These are phyloP conservation scores for Naganishia kalamii DNA, from an alignment of 768 basidiomycete genomes.

Conservation along the genomic window DNA sequence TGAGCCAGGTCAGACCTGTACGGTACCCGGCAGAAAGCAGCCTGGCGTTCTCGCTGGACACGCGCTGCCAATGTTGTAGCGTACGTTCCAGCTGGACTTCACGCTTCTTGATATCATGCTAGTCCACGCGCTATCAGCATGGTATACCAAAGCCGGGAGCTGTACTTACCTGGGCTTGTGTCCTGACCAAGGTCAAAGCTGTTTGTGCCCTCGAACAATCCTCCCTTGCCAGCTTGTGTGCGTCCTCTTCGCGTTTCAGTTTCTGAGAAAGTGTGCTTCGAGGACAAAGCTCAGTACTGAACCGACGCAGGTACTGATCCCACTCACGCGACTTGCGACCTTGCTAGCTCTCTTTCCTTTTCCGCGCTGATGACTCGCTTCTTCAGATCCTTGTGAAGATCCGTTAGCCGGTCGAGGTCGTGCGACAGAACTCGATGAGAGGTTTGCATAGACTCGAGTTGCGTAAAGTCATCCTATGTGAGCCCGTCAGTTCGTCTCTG, in stretches of 20 bases:
- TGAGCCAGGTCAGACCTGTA: constrained; percentile 20
- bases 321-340: constrained; percentile 27
- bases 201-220: constrained; percentile 26
- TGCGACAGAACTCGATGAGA: constrained; percentile 26
- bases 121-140: background rate
- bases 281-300: background rate
- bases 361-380: constrained; percentile 19
- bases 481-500: background rate
- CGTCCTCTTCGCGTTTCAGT: constrained; percentile 27
- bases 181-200: constrained; percentile 29
- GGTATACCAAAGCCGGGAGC: no score
- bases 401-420: constrained; percentile 28
- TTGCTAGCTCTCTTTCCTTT: constrained; percentile 24
- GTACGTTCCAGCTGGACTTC: constrained; percentile 22
- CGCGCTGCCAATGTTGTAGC: constrained; percentile 23
- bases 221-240: constrained; percentile 25
- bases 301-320: background rate
- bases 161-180: constrained; percentile 29
- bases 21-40: background rate
- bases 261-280: background rate
- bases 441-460: constrained; percentile 25
- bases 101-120: constrained; percentile 24
- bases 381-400: constrained; percentile 23
- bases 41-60: constrained; percentile 21
- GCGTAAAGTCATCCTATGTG: constrained; percentile 28